A percentile compares a stretch with the other conserved stretches of the same genome.
Conservation (phyloP, 2,329 filamentous ascomycete species). For the Botrytis paeoniae region DNA sequence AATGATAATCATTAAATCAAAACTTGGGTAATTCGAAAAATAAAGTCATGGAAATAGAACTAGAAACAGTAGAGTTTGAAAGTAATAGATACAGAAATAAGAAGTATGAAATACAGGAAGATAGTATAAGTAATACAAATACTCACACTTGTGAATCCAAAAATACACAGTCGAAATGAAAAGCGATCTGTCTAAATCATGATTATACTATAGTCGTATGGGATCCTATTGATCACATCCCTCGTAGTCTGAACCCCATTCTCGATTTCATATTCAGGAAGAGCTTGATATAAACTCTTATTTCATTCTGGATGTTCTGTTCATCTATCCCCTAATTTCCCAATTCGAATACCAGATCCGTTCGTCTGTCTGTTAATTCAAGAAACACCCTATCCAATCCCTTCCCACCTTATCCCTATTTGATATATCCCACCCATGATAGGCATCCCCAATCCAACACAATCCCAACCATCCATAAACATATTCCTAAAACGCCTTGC, state of each 20-base stretch:
- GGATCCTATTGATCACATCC: background rate
- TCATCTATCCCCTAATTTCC: background rate
- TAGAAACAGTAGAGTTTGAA: background rate
- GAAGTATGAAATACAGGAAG: background rate
- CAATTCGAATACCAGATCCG: background rate
- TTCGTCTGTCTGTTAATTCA: background rate
- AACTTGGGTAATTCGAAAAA: too few species aligned
- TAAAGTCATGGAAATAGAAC: background rate
- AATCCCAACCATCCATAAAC: background rate
- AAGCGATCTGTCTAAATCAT: background rate
- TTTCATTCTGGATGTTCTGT: background rate
- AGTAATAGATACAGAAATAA: background rate
- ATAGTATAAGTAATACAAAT: fast-evolving
- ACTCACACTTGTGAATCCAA: background rate
- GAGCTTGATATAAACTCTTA: background rate
- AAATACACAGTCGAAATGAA: background rate
- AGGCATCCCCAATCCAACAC: background rate
- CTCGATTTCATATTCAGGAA: background rate
- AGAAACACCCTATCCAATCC: background rate
- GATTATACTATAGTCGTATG: background rate
- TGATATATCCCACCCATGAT: background rate
- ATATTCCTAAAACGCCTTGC: background rate
- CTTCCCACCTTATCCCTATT: background rate
- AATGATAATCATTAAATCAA: too few species aligned
- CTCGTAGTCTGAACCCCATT: background rate